These are phyloP conservation scores for Pseudohalonectria lignicola DNA, from an alignment of 2,329 filamentous ascomycete species.

Conservation along the genomic window DNA sequence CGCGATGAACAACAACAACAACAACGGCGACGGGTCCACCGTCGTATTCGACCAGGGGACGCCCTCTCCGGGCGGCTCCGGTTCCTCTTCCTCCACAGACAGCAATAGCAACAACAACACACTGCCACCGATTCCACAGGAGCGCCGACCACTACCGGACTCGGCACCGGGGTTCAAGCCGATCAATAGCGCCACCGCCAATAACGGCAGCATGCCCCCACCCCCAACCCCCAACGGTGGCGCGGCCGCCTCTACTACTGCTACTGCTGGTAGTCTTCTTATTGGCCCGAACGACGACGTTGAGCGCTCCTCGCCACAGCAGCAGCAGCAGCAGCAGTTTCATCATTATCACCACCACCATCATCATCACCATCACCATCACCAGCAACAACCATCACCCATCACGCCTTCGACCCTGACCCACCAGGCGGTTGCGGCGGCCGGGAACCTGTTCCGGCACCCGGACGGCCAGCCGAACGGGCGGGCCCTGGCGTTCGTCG, in stretches of 20 bases:
- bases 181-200: no score
- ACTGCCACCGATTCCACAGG: no score
- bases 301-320: not conserved
- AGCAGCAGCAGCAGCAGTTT: no score
- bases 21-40: constrained; percentile 1
- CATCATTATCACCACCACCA: not conserved
- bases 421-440: not conserved
- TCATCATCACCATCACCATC: no score
- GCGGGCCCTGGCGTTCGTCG: constrained; percentile 3
- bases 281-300: no score
- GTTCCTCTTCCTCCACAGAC: constrained; percentile 24
- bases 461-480: not conserved
- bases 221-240: no score
- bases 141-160: no score
- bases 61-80: constrained; percentile 8
- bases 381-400: not conserved
- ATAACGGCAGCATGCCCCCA: not conserved
- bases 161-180: not conserved
- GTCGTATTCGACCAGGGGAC: constrained; percentile 3
- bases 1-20: constrained; percentile 29
- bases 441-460: not conserved
- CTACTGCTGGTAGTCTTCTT: not conserved
- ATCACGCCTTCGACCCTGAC: not conserved
- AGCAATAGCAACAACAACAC: constrained; percentile 10
- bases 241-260: not conserved